Percentiles rank a stretch among this genome's conserved stretches.
Evolutionary conservation across 2,329 filamentous ascomycete genomes (phyloP).

Genomic region (Monascus ruber): DNA sequence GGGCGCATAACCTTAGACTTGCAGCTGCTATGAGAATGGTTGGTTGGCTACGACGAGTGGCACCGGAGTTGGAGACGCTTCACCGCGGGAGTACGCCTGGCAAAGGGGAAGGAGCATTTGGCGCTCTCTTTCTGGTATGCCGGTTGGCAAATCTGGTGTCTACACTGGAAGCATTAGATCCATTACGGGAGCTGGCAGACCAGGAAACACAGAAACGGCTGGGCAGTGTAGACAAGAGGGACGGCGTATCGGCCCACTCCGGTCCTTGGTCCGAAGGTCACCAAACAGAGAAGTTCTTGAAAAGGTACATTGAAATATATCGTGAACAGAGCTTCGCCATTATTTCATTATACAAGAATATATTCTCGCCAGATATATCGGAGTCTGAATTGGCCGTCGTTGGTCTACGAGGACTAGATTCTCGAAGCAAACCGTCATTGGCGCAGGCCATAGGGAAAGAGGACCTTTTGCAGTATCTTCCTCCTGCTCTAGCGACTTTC

Average conservation of each 20-base stretch:
- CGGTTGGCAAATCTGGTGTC: slow-evolving; percentile 66
- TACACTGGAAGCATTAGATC: slow-evolving; percentile 73
- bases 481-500: slow-evolving; percentile 71
- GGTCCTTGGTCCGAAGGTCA: slow-evolving; percentile 50
- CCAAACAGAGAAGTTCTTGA: slow-evolving; percentile 87
- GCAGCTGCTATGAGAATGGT: slow-evolving; percentile 83
- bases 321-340: slow-evolving; percentile 95
- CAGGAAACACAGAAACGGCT: slow-evolving; percentile 54
- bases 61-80: slow-evolving; percentile 59
- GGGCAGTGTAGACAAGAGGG: slow-evolving; percentile 14
- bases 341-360: slow-evolving; percentile 84
- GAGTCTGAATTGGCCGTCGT: slow-evolving; percentile 20
- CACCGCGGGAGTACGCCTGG: slow-evolving; percentile 15
- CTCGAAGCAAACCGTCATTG: slow-evolving; percentile 13
- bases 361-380: slow-evolving; percentile 55
- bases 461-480: slow-evolving; percentile 42
- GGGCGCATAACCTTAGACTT: slow-evolving; percentile 69
- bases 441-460: slow-evolving; percentile 12
- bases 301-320: slow-evolving; percentile 94
- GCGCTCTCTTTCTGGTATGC: slow-evolving; percentile 77
- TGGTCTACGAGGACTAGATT: slow-evolving; percentile 16
- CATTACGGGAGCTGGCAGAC: slow-evolving; percentile 77
- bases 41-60: slow-evolving; percentile 77
- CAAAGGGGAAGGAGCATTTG: slow-evolving; percentile 57
- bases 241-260: slow-evolving; percentile 6